Base-by-base conservation (phyloP, 345 rosid genomes). In the Acer negundo region DNA sequence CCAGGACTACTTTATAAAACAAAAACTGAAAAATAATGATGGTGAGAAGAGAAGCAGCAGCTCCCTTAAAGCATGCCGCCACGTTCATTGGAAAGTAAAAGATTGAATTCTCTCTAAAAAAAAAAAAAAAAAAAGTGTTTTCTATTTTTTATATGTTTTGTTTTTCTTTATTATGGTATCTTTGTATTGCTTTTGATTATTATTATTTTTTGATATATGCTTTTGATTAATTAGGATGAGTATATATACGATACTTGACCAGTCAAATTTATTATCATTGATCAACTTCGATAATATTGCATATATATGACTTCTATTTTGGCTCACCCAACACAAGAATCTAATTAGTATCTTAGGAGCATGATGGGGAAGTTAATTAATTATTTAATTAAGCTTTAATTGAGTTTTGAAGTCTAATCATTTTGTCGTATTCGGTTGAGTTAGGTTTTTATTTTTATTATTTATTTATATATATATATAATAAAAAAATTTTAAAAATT, bases 41-140 rank as follows among this genome's bases (percentile, higher is more conserved):
- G 53, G 2, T 47, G 53, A 47, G 53, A 47, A 40, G 44, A 47
- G 53, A 49, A 26, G 78, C 44, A 80, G 67, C 82, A 80, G 46
- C 55, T 75, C 78, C 82, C 78, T 78, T 55, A 56, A 75, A 78
- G 49, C 51, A 72, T 75, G 80, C 78, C 82, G 80, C 78, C 82
- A 70, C 38, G 80, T 78, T 80, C 75, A 68, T 44, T 13, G 80
- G 67, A 69, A 73, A 75, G 82, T 49, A 49, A 15, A 13, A 49
- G 4, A 49, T 49, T 49, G 16, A 13, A 49, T 49, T 49, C 55
- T 49, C 55, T 49, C n/a, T n/a, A n/a, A n/a, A 13, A 3, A 35
- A 0, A 35, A 35, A 35, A 35, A 35, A 47, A 11, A 35, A 11
- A 47, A 13, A 49, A 13, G 55, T 13, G 17, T 49, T 49, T 49